phyloP scores from a whole-genome alignment of 106 monocot genomes.

The Allium fistulosum region DNA sequence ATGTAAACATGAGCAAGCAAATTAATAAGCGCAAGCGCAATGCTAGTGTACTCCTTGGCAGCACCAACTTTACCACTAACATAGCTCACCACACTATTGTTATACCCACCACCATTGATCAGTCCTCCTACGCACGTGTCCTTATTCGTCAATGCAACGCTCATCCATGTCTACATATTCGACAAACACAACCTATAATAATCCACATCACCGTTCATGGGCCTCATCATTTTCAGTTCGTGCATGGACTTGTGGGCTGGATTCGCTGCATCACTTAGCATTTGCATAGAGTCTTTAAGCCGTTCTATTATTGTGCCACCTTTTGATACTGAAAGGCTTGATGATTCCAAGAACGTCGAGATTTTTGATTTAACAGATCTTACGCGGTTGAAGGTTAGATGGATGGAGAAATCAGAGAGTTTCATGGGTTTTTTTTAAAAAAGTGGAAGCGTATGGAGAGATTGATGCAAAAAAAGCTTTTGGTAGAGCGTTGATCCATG shows the following conservation, averaged over 20 bases:
- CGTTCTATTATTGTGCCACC: slow-evolving; percentile 4
- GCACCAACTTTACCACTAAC: slow-evolving; percentile 11
- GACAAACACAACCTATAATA: slow-evolving; percentile 23
- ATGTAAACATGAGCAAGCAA: slow-evolving; percentile 12
- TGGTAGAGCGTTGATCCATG: slow-evolving; percentile 16
- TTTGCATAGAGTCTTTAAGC: slow-evolving; percentile 30
- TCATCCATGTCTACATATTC: slow-evolving; percentile 66
- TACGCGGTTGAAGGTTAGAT: slow-evolving; percentile 15
- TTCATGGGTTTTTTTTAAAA: slow-evolving; percentile 10
- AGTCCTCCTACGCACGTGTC: slow-evolving; percentile 47
- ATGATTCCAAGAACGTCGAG: background rate
- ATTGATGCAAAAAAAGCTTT: slow-evolving; percentile 13
- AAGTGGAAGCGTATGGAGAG: slow-evolving; percentile 5
- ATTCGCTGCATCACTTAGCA: slow-evolving; percentile 20
- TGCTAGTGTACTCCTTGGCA: slow-evolving; percentile 39
- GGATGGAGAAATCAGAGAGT: slow-evolving; percentile 14
- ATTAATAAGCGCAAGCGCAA: slow-evolving; percentile 57
- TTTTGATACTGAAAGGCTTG: background rate
- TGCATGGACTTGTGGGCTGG: slow-evolving; percentile 11
- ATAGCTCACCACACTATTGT: background rate
- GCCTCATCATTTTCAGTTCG: slow-evolving; percentile 18
- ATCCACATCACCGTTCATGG: background rate
- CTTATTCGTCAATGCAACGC: slow-evolving; percentile 62
- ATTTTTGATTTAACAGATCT: background rate
- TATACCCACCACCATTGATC: background rate